These are phyloP conservation scores for Paraurostyla sp. DNA, from an alignment of 73 alveolate genomes.

Conservation along the genomic window DNA sequence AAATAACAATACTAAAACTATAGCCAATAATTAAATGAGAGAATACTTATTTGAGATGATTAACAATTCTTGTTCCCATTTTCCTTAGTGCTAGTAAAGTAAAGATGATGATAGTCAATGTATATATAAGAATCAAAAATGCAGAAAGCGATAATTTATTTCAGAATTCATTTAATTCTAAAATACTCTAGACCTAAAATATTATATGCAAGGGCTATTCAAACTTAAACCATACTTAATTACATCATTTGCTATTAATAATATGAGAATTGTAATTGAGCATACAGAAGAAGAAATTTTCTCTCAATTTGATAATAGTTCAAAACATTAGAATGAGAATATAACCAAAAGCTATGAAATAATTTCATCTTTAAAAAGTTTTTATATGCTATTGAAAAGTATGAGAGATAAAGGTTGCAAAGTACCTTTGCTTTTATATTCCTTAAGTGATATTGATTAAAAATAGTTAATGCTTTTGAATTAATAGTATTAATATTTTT, in stretches of 20 bases:
- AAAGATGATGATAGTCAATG: not conserved
- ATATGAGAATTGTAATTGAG: not conserved
- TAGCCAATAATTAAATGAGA: not conserved
- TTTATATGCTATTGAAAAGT: not conserved
- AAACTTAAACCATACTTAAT: slow-evolving; percentile 11
- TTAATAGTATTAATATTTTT: not conserved
- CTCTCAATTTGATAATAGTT: not conserved
- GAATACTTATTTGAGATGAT: not conserved
- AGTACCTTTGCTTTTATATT: not conserved
- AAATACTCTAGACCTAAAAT: not conserved
- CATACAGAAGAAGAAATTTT: not conserved
- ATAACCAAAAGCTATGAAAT: not conserved
- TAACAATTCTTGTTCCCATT: not conserved
- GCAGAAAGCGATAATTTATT: not conserved
- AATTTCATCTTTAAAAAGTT: not conserved
- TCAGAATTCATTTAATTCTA: not conserved
- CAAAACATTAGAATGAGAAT: not conserved
- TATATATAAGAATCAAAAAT: not conserved
- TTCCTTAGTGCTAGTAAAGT: too few species aligned
- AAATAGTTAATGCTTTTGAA: not conserved
- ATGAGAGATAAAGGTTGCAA: not conserved
- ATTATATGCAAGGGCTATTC: not conserved
- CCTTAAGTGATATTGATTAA: not conserved
- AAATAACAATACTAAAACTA: not conserved
- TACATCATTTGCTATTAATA: not conserved